Conservation (phyloP, 805 yeast species). For the Pichia scutulata region DNA sequence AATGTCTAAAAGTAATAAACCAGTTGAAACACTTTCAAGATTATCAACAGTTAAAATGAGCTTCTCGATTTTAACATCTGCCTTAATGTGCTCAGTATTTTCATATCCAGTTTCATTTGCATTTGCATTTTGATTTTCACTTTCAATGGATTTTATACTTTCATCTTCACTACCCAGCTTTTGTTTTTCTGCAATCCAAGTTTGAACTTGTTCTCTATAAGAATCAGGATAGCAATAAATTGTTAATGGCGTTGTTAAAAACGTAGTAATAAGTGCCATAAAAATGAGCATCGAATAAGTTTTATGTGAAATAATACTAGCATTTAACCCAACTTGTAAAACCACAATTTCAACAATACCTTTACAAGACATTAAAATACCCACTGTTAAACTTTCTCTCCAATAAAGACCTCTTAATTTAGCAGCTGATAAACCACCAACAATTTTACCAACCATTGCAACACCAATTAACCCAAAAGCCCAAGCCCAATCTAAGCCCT, state of each 20-base stretch:
- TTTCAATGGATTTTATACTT: slow-evolving; percentile 16
- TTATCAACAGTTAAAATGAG: slow-evolving; percentile 22
- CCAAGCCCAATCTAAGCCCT: slow-evolving; percentile 74
- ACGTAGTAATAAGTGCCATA: slow-evolving; percentile 75
- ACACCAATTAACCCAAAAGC: slow-evolving; percentile 57
- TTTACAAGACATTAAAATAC: slow-evolving; percentile 79
- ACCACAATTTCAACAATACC: slow-evolving; percentile 85
- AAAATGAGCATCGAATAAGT: slow-evolving; percentile 75
- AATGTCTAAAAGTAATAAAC: slow-evolving; percentile 24
- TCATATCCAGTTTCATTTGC: neutral
- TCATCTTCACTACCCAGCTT: slow-evolving; percentile 1
- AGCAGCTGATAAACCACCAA: slow-evolving; percentile 63
- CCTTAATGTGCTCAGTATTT: too few species aligned
- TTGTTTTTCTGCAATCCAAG: slow-evolving; percentile 17
- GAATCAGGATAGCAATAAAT: slow-evolving; percentile 51
- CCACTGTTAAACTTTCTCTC: slow-evolving; percentile 73
- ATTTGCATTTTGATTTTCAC: slow-evolving; percentile 8
- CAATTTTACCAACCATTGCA: slow-evolving; percentile 60
- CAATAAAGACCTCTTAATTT: slow-evolving; percentile 53
- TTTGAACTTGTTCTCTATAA: slow-evolving; percentile 45
- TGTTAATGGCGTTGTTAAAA: slow-evolving; percentile 73
- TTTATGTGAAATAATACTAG: slow-evolving; percentile 56
- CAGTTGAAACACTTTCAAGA: slow-evolving; percentile 25
- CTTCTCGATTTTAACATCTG: slow-evolving; percentile 16
- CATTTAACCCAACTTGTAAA: slow-evolving; percentile 62